phyloP scores from a whole-genome alignment of 208 protist species.

The Leishmania guyanensis region DNA sequence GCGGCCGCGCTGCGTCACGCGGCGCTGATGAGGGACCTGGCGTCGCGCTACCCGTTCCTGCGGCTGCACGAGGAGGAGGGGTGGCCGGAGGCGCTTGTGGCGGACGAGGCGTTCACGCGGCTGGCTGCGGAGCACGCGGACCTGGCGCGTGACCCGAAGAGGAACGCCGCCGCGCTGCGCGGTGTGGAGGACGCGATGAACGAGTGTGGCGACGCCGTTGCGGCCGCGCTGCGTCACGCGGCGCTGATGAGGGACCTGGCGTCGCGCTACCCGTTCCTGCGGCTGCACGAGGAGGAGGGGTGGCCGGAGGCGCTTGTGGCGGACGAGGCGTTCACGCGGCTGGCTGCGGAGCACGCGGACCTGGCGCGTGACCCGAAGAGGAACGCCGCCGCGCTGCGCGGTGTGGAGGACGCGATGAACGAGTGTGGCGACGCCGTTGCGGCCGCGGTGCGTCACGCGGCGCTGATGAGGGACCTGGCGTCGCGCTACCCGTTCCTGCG shows the following conservation, averaged over 20 bases:
- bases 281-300: slow-evolving; percentile 1
- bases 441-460: neutral
- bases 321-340: neutral
- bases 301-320: neutral
- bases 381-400: neutral
- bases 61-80: slow-evolving; percentile 1
- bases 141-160: neutral
- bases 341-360: neutral
- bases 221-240: neutral
- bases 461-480: neutral
- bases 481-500: slow-evolving; percentile 1
- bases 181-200: neutral
- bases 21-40: neutral
- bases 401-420: neutral
- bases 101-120: neutral
- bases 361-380: neutral
- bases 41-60: neutral
- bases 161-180: neutral
- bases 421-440: neutral
- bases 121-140: neutral
- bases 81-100: neutral
- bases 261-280: neutral
- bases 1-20: neutral
- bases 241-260: neutral
- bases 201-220: neutral